Evolutionary conservation across 768 basidiomycete species (phyloP), one percentile per base, ranked within the genome.

Genomic region (Termitomyces sp.): DNA sequence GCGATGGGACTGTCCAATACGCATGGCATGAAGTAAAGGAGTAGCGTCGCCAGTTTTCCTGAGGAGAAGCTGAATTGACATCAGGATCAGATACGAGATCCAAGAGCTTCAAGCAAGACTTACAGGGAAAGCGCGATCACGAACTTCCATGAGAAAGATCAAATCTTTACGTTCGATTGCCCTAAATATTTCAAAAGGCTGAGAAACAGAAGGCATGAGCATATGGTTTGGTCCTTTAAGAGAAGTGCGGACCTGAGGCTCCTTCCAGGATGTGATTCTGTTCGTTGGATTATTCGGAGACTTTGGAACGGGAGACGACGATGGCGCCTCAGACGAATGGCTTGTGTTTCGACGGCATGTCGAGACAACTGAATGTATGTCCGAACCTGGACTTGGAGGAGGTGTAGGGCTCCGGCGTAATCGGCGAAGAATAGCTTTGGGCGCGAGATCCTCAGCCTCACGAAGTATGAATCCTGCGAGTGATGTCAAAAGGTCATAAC

Each of bases 11-110:
- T 78, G 72, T 27, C 90, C 89, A 29, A 90, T 86, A 23, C 89
- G 79, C 80, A 96, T 92, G 0, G 94, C 92, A 66, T 98, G 93
- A 7, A 97, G 81, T 14, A 98, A 82, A 7, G 95, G 95, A 1
- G 94, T 94, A 23, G 86, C 85, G 40, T 90, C 88, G 2, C 92
- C 93, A 37, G 86, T 86, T 66, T 90, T 91, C 56, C 86, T 87
- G n/a, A 96, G 75, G 6, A 98, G 76, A 27, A 95, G 77, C 85
- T 91, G 57, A 23, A 29, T 40, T 25, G n/a, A 25, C 9, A 27
- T 54, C 6, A 56, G 38, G 23, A 3, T 25, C 17, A 23, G 6
- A 42, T 34, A 32, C 35, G 8, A 47, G 19, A 32, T 11, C 16
- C 7, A 43, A 42, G 12, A 29, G 37, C 16, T 8, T 25, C 25